Conservation (phyloP, 345 rosid genomes). For the Aethionema arabicum region DNA sequence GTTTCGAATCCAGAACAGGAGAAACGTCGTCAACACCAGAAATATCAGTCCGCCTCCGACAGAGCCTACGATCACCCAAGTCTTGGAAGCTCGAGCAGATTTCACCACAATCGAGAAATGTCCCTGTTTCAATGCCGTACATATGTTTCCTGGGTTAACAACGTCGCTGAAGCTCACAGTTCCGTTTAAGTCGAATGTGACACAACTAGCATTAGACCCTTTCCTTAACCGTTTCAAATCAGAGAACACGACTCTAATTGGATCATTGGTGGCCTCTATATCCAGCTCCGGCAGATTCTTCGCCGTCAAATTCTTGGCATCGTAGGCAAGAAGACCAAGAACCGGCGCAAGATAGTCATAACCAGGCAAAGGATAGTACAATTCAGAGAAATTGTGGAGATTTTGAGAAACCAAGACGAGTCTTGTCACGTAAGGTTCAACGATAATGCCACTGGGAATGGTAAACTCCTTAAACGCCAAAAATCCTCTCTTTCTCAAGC, state of each 20-base stretch:
- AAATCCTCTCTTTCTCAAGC: constrained; percentile 64
- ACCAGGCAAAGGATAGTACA: constrained; percentile 57
- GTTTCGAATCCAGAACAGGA: constrained; percentile 55
- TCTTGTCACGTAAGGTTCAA: constrained; percentile 66
- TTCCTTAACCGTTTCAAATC: constrained; percentile 46
- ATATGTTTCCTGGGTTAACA: constrained; percentile 48
- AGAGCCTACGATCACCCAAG: constrained; percentile 75
- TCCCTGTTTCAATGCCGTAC: constrained; percentile 62
- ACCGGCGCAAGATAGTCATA: constrained; percentile 70
- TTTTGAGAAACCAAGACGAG: constrained; percentile 86
- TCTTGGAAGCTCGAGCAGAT: constrained; percentile 41
- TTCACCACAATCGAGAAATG: constrained; percentile 84
- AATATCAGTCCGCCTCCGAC: constrained; percentile 75
- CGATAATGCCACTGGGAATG: constrained; percentile 55
- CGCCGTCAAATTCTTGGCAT: constrained; percentile 66
- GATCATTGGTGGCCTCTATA: constrained; percentile 46
- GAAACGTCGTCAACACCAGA: constrained; percentile 45
- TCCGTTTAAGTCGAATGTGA: constrained; percentile 66
- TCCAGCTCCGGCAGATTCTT: constrained; percentile 48
- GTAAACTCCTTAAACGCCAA: constrained; percentile 49
- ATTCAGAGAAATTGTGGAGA: constrained; percentile 70
- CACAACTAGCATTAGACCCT: constrained; percentile 68
- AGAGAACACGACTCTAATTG: constrained; percentile 64
- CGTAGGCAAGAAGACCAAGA: constrained; percentile 80
- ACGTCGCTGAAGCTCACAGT: constrained; percentile 50